Evolutionary conservation across 108 stramenopile genomes (phyloP).

Genomic region (Epipyxis sp.): DNA sequence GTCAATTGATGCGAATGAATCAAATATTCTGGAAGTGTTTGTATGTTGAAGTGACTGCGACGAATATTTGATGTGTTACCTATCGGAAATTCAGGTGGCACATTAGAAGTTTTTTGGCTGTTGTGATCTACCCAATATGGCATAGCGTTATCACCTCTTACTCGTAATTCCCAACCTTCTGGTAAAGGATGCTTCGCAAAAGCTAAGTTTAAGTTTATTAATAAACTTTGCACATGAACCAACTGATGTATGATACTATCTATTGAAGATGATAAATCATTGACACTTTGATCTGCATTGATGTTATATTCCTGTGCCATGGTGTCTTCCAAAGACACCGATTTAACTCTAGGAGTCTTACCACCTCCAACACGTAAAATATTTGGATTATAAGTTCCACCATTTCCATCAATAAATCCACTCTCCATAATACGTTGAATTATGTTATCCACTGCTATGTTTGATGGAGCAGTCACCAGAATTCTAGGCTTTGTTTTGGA

Average conservation of each 20-base stretch:
- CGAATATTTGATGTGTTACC: no score
- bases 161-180: slow-evolving; percentile 32
- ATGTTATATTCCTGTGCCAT: no score
- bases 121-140: slow-evolving; percentile 26
- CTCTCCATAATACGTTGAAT: slow-evolving; percentile 82
- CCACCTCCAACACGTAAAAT: slow-evolving; percentile 73
- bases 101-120: background rate
- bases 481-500: slow-evolving; percentile 42
- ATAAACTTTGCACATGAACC: background rate
- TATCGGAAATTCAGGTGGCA: background rate
- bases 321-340: background rate
- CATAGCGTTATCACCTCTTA: background rate
- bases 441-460: slow-evolving; percentile 96
- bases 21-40: slow-evolving; percentile 22
- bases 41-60: no score
- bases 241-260: background rate
- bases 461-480: slow-evolving; percentile 91
- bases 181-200: slow-evolving; percentile 11
- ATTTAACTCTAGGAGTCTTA: slow-evolving; percentile 48
- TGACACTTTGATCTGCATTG: background rate
- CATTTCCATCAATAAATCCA: slow-evolving; percentile 87
- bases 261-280: background rate
- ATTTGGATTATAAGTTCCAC: slow-evolving; percentile 78
- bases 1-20: slow-evolving; percentile 3
- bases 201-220: background rate